Percentiles rank a stretch among this genome's conserved stretches.
These are phyloP conservation scores for Xerocomellus amylosporus DNA, from an alignment of 768 basidiomycete genomes.

Conservation along the genomic window DNA sequence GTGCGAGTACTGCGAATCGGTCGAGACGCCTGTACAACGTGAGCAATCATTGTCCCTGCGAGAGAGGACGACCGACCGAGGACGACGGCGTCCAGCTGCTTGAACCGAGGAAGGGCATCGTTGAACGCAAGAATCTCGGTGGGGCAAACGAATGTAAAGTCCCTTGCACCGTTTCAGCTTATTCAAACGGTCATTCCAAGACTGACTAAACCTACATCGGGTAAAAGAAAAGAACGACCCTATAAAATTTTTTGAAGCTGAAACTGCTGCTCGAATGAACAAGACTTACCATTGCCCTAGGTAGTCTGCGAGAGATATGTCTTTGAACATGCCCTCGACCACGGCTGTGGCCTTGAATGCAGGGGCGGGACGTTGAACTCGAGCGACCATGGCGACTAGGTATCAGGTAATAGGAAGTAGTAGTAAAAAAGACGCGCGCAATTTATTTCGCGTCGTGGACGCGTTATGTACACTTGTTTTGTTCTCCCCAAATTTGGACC, in stretches of 20 bases:
- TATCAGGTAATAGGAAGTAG: not conserved
- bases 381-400: constrained; percentile 37
- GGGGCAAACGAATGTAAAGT: constrained; percentile 90
- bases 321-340: constrained; percentile 72
- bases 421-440: not conserved
- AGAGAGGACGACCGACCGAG: constrained; percentile 50
- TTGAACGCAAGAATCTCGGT: constrained; percentile 96
- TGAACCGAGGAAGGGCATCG: constrained; percentile 75
- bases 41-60: not conserved
- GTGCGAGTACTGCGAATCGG: constrained; percentile 87
- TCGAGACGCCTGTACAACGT: constrained; percentile 60
- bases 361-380: constrained; percentile 84
- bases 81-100: constrained; percentile 67
- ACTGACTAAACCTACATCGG: constrained; percentile 65
- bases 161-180: constrained; percentile 42
- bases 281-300: constrained; percentile 71
- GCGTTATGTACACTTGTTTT: constrained; percentile 33
- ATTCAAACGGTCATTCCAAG: not conserved
- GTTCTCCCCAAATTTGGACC: not conserved
- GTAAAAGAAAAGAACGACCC: constrained; percentile 95
- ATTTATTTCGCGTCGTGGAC: constrained; percentile 22
- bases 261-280: not conserved
- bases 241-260: constrained; percentile 32
- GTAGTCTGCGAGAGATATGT: constrained; percentile 70
- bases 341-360: constrained; percentile 74